phyloP scores from a whole-genome alignment of 441 rosid genomes.

The Euphorbia schlechtendalii region DNA sequence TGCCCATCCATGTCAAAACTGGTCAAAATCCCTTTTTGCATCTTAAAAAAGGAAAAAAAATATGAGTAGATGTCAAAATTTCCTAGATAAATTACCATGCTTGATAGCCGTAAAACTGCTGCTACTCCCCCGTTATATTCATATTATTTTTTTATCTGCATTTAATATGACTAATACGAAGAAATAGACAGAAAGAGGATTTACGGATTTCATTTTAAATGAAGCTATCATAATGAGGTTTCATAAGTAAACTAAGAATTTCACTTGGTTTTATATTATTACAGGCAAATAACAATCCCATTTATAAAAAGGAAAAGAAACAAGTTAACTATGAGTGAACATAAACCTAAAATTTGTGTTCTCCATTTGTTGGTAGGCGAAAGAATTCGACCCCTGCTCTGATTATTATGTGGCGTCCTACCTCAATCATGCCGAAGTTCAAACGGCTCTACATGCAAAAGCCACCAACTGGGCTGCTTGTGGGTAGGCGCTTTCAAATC shows the following conservation, averaged over 20 bases:
- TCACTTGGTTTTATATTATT: too few relatives aligned
- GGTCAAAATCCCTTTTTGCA: background rate
- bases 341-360: background rate
- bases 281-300: too few relatives aligned
- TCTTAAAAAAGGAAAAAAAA: background rate
- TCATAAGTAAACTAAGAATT: too few relatives aligned
- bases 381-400: slow-evolving; percentile 36
- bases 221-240: too few relatives aligned
- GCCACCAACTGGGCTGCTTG: slow-evolving; percentile 28
- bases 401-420: slow-evolving; percentile 24
- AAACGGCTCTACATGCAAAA: slow-evolving; percentile 35
- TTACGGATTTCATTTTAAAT: too few relatives aligned
- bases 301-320: too few relatives aligned
- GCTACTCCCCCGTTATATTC: too few relatives aligned
- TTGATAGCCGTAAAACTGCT: too few relatives aligned
- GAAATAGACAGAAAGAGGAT: too few relatives aligned
- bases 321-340: background rate
- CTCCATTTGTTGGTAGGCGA: slow-evolving; percentile 12
- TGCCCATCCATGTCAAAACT: background rate
- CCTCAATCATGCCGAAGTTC: slow-evolving; percentile 34
- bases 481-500: slow-evolving; percentile 20
- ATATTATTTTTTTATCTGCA: too few relatives aligned
- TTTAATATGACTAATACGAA: too few relatives aligned
- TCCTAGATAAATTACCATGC: too few relatives aligned
- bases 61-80: background rate